Evolutionary conservation across 192 early-diverging fungal species (phyloP).

Genomic region (Coemansia umbellata): DNA sequence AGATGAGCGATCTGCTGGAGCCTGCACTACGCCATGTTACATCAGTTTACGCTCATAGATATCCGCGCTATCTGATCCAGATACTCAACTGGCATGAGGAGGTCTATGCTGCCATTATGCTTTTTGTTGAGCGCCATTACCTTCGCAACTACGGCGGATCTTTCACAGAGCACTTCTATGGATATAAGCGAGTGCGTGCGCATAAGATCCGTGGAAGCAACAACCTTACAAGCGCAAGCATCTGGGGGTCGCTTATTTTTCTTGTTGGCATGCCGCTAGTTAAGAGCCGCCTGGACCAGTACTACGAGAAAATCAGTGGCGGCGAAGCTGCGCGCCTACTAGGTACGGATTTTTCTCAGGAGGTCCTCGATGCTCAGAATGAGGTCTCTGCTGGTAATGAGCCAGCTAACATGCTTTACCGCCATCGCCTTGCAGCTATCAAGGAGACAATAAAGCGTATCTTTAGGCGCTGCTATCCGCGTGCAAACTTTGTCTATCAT

Average conservation of each 20-base stretch:
- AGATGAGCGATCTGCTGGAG: constrained; percentile 75
- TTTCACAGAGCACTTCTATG: constrained; percentile 94
- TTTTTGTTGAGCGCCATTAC: constrained; percentile 78
- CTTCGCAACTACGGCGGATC: constrained; percentile 75
- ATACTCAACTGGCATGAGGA: constrained; percentile 81
- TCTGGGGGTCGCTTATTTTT: constrained; percentile 61
- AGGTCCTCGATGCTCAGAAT: not conserved
- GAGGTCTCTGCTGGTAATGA: not conserved
- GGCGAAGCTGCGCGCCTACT: constrained; percentile 63
- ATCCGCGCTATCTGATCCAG: constrained; percentile 75
- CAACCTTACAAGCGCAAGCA: constrained; percentile 51
- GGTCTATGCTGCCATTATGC: constrained; percentile 73
- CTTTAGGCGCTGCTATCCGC: constrained; percentile 68
- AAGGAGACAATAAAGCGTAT: constrained; percentile 17
- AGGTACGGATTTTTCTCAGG: constrained; percentile 47
- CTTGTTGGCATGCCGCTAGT: constrained; percentile 72
- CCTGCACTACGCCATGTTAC: constrained; percentile 82
- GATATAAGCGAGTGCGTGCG: constrained; percentile 68
- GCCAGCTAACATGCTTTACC: not conserved
- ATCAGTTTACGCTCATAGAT: constrained; percentile 83
- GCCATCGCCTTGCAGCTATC: not conserved
- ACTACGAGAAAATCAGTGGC: constrained; percentile 59
- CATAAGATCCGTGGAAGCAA: constrained; percentile 33
- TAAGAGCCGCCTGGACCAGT: constrained; percentile 68
- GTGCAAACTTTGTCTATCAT: constrained; percentile 66